Conservation (phyloP, 345 rosid species). For the Gossypium ekmanianum region DNA sequence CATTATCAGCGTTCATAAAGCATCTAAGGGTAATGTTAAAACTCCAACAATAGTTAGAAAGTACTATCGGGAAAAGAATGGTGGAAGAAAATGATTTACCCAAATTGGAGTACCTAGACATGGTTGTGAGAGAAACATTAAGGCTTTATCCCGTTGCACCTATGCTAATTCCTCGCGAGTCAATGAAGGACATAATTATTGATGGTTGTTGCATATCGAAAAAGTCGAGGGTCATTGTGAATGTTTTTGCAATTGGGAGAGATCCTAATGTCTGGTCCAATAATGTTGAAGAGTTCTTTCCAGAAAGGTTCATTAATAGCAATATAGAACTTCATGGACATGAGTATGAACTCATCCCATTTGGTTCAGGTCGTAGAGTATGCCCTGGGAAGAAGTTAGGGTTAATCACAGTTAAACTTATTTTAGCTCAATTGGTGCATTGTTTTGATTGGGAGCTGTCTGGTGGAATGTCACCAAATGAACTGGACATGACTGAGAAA, state of each 20-base stretch:
- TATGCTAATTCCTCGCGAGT: conserved; percentile 19
- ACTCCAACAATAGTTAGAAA: conserved; percentile 26
- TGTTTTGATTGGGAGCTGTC: conserved; percentile 17
- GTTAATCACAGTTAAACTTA: neutral
- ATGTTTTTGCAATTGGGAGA: conserved; percentile 24
- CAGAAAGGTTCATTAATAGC: conserved; percentile 1
- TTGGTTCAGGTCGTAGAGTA: conserved; percentile 11
- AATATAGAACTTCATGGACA: conserved; percentile 7
- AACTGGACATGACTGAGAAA: conserved; percentile 8
- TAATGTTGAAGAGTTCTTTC: conserved; percentile 11
- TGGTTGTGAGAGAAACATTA: conserved; percentile 7
- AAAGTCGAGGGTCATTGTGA: conserved; percentile 18
- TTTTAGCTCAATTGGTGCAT: conserved; percentile 11
- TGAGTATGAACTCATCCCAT: conserved; percentile 14
- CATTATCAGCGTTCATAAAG: conserved; percentile 10
- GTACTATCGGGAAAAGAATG: conserved; percentile 20
- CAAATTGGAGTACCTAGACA: neutral
- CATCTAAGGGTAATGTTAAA: neutral
- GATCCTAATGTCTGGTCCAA: conserved; percentile 20
- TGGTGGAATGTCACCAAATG: neutral
- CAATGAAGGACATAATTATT: conserved; percentile 14
- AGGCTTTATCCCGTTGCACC: conserved; percentile 18
- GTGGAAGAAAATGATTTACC: conserved; percentile 23
- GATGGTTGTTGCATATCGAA: conserved; percentile 23
- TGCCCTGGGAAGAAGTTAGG: conserved; percentile 11